Percentiles rank a stretch among this genome's conserved stretches.
Evolutionary conservation across 331 rosid species (phyloP).

Genomic region (Rhamnella rubrinervis): DNA sequence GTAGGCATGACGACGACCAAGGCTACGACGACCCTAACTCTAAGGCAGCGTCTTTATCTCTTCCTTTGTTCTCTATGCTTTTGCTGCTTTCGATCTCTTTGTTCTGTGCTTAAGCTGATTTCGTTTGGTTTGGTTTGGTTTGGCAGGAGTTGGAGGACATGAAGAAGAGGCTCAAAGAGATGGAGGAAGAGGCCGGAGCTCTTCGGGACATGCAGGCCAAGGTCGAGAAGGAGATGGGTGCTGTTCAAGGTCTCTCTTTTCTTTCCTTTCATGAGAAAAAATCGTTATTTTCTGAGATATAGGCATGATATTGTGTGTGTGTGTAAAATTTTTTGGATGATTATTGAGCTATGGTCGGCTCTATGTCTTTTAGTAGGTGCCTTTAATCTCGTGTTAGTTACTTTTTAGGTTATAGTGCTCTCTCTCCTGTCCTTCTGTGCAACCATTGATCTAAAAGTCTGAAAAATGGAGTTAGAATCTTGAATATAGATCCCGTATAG

Average conservation of each 20-base stretch:
- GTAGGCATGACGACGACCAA: constrained; percentile 45
- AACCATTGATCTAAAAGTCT: background rate
- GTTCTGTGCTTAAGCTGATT: background rate
- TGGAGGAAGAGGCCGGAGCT: constrained; percentile 92
- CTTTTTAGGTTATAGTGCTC: background rate
- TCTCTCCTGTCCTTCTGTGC: background rate
- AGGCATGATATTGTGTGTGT: background rate
- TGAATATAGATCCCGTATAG: background rate
- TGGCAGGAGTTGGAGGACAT: constrained; percentile 80
- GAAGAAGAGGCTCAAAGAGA: constrained; percentile 95
- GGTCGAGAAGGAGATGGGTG: constrained; percentile 94
- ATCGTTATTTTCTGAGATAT: background rate
- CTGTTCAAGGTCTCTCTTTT: constrained; percentile 65
- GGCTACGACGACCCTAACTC: constrained; percentile 50
- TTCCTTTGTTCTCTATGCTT: background rate
- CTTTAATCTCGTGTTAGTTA: background rate
- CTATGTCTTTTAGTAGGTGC: background rate
- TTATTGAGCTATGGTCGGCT: constrained; percentile 15
- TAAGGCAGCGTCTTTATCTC: constrained; percentile 41
- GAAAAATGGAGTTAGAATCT: background rate
- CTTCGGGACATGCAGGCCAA: constrained; percentile 94
- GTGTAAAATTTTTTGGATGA: background rate
- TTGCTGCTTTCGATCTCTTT: background rate
- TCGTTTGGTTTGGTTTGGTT: constrained; percentile 13
- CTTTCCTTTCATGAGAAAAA: too few species aligned